Evolutionary conservation across 768 basidiomycete genomes (phyloP).

Genomic region (Strobilomyces echinocephalus): DNA sequence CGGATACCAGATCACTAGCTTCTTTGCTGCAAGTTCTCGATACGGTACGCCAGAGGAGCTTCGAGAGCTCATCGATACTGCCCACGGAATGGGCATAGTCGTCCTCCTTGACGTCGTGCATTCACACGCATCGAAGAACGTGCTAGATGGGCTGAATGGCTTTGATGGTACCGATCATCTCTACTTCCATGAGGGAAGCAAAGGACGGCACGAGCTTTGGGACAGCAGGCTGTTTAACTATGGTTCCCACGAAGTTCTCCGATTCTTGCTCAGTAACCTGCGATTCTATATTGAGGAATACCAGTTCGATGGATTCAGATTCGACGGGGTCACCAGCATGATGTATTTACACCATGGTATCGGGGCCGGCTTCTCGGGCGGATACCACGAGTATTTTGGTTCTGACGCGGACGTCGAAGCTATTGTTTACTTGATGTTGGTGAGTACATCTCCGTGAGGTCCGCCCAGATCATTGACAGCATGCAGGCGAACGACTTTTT

Average conservation of each 20-base stretch:
- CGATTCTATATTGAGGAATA: conserved; percentile 95
- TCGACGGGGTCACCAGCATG: conserved; percentile 99
- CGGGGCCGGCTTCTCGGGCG: conserved; percentile 94
- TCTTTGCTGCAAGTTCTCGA: conserved; percentile 96
- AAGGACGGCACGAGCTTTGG: conserved; percentile 94
- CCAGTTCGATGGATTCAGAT: conserved; percentile 95
- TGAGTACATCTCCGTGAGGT: conserved; percentile 36
- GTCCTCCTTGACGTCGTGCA: conserved; percentile 97
- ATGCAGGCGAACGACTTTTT: conserved; percentile 86
- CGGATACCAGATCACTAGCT: conserved; percentile 96
- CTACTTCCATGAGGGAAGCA: conserved; percentile 93
- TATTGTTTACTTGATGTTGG: conserved; percentile 95
- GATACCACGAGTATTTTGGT: conserved; percentile 98
- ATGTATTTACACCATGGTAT: conserved; percentile 99
- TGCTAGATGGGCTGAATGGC: conserved; percentile 89
- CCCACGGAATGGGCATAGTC: conserved; percentile 87
- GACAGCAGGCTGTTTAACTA: conserved; percentile 98
- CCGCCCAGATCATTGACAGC: conserved; percentile 4
- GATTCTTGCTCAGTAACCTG: conserved; percentile 93
- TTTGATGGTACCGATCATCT: conserved; percentile 97
- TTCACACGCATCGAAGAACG: conserved; percentile 97
- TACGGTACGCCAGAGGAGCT: conserved; percentile 94
- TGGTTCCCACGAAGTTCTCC: conserved; percentile 85
- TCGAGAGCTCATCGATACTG: conserved; percentile 91
- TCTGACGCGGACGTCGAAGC: conserved; percentile 78